Base-by-base conservation (phyloP, 805 yeast species). In the Metschnikowia continentalis region DNA sequence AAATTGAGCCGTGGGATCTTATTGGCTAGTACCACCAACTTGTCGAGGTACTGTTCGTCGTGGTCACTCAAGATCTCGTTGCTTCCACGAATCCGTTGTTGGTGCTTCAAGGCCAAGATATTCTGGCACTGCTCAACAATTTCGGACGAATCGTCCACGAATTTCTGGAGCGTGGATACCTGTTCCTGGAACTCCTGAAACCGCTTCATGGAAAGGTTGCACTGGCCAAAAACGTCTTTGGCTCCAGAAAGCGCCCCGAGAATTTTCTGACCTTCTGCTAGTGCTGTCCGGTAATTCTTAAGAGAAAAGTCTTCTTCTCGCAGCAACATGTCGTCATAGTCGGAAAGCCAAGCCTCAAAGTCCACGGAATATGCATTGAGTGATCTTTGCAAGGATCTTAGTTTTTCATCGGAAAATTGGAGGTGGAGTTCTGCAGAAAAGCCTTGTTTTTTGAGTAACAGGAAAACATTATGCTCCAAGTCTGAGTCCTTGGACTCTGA, bases 121-220 rank as follows among this genome's bases (percentile, higher is more conserved):
- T 66, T 68, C 53, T 79, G 82, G 22, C 86, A 86, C 35, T 76
- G 75, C 15, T 79, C 83, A 20, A 77, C 70, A 77, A 87, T 82
- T 7, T 61, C 63, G 45, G 73, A 75, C 1, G 86, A 79, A 15
- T 67, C 63, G 2, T 67, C 68, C 30, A 84, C 66, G 52, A 77
- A 77, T 1, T 50, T 51, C 46, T 70, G 67, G 49, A 86, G 65
- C 23, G 65, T 68, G 15, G 59, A 56, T 26, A 67, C 51, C 45
- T 59, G 57, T 15, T 50, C 50, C 41, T 55, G 59, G 50, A 68
- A 68, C 4, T 54, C 55, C n/a, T 35, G 41, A 23, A 23, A 35
- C 3, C 47, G 47, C 26, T 57, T 59, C 14, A 52, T 35, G 19
- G 57, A 46, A 41, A 56, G 54, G 23, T 46, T 41, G 22, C 35